Evolutionary conservation across 2,329 filamentous ascomycete species (phyloP), one percentile per base, ranked within the genome.

Genomic region (Pseudovirgaria hyperparasitica): DNA sequence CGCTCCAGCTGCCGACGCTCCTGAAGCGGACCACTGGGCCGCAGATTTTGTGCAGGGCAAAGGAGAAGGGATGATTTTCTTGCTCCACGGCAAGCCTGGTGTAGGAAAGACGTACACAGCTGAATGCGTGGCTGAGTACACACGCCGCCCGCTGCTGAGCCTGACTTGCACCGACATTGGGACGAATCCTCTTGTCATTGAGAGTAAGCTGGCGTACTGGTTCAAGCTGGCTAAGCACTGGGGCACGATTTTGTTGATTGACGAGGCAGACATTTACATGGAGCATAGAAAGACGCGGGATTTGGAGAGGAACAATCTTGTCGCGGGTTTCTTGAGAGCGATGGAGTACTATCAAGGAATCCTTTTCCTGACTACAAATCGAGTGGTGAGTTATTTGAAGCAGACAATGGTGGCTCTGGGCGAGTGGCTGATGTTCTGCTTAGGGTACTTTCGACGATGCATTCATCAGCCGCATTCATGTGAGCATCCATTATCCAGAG

Each of bases 261-360:
- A 54, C 20, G 48, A 52, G 28, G 46, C 45, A 2, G 52, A 57
- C 33, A 40, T 57, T 2, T 56, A 48, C 30, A 38, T 58, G 8
- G 50, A 57, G 31, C 39, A 42, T 2, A 42, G 55, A 4, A 29
- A 36, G 5, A 35, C 35, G 3, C 26, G 34, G 1, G 46, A 57
- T 23, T 42, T 55, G 0, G 30, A 39, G 6, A 31, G 46, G 5
- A 51, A 50, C 30, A 48, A 38, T 22, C 34, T 56, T 1, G 45
- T 54, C 2, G 44, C 51, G 6, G 44, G 52, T 5, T 57, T 57
- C 30, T 34, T 58, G 3, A 39, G 50, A 0, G 45, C 41, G 1
- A 35, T 58, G 1, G 54, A 57, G 26, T 58, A 52, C 29, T 59
- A 51, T 27, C 38, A 54, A 15, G 55, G 53, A 1, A 50, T 58